Conservation (phyloP, 257 asterid genomes). For the Mitragyna speciosa region DNA sequence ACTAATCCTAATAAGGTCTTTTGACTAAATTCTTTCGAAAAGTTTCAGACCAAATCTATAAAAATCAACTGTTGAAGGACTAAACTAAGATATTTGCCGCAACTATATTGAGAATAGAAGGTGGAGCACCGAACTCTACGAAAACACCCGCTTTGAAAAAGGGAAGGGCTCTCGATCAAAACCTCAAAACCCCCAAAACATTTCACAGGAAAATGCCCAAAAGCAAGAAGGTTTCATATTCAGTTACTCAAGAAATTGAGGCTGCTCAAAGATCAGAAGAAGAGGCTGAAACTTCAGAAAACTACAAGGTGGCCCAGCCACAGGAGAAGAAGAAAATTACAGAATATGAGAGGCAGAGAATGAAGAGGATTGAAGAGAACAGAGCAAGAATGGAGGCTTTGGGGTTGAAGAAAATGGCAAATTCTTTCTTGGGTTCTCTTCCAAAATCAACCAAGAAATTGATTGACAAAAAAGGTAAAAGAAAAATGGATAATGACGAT, state of each 20-base stretch:
- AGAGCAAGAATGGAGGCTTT: slow-evolving; percentile 76
- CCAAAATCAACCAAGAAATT: slow-evolving; percentile 38
- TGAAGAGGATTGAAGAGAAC: slow-evolving; percentile 80
- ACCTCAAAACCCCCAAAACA: background rate
- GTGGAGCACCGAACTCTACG: too few species aligned
- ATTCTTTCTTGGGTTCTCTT: slow-evolving; percentile 46
- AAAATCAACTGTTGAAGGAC: too few species aligned
- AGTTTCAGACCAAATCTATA: too few species aligned
- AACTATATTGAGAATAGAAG: too few species aligned
- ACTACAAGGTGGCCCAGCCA: background rate
- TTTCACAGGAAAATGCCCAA: slow-evolving; percentile 31
- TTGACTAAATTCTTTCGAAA: too few species aligned
- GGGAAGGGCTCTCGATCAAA: too few species aligned
- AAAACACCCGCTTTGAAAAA: too few species aligned
- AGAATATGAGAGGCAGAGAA: slow-evolving; percentile 69
- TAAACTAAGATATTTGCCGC: too few species aligned
- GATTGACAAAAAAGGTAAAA: slow-evolving; percentile 49
- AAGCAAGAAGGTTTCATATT: slow-evolving; percentile 31
- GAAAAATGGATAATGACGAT: slow-evolving; percentile 31
- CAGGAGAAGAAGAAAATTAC: slow-evolving; percentile 26
- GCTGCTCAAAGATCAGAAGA: slow-evolving; percentile 27
- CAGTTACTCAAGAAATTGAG: slow-evolving; percentile 8
- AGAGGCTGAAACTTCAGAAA: slow-evolving; percentile 34
- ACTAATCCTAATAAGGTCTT: too few species aligned
- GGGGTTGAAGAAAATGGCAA: slow-evolving; percentile 75